These are phyloP conservation scores for Rubus parviflorus DNA, from an alignment of 306 rosid species.

Conservation along the genomic window DNA sequence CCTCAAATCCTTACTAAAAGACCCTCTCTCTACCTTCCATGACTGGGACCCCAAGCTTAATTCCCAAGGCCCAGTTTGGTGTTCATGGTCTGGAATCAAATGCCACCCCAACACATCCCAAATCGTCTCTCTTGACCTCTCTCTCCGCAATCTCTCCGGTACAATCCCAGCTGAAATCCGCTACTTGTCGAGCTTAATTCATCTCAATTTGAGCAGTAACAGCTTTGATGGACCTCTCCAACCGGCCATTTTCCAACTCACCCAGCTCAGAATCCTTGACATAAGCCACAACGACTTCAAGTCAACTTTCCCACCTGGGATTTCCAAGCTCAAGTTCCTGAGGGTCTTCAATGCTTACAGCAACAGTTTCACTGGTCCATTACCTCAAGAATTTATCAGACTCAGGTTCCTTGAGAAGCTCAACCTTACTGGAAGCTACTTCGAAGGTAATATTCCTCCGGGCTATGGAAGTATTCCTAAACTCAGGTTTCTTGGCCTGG, in stretches of 20 bases:
- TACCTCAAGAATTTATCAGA: constrained; percentile 52
- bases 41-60: constrained; percentile 64
- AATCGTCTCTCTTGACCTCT: constrained; percentile 66
- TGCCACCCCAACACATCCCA: constrained; percentile 63
- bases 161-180: constrained; percentile 58
- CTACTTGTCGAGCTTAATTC: constrained; percentile 47
- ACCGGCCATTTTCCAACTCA: constrained; percentile 55
- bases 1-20: constrained; percentile 62
- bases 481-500: constrained; percentile 54
- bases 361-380: constrained; percentile 73
- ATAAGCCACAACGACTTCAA: constrained; percentile 72
- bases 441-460: constrained; percentile 56
- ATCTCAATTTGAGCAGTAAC: constrained; percentile 77
- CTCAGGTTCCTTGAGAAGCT: constrained; percentile 71
- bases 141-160: constrained; percentile 80
- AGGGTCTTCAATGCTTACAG: constrained; percentile 73
- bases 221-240: constrained; percentile 59
- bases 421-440: constrained; percentile 95
- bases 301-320: constrained; percentile 79
- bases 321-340: constrained; percentile 72
- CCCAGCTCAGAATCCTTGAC: constrained; percentile 59
- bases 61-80: constrained; percentile 61
- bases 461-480: constrained; percentile 56
- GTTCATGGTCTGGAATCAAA: constrained; percentile 82
- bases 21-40: constrained; percentile 60